Percentiles rank a stretch among this genome's conserved stretches.
Conservation (phyloP, 352 stramenopile species). For the Phytophthora agathidicida region DNA sequence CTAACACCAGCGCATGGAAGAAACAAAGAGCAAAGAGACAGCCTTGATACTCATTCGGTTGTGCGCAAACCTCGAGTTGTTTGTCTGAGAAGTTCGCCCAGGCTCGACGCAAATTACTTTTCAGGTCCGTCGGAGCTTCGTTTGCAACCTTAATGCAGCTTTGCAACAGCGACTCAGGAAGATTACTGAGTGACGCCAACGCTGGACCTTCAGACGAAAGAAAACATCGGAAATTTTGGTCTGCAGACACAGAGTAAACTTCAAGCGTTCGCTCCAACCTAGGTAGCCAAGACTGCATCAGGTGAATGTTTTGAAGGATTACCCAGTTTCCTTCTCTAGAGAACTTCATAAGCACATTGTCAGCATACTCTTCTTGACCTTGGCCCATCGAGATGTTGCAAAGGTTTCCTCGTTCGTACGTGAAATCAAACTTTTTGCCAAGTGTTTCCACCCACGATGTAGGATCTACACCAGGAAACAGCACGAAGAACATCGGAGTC, state of each 20-base stretch:
- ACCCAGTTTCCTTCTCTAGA: constrained; percentile 87
- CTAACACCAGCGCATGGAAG: constrained; percentile 94
- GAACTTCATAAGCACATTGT: constrained; percentile 72
- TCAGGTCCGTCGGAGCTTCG: constrained; percentile 80
- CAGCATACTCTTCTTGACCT: constrained; percentile 80
- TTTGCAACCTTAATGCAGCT: constrained; percentile 90
- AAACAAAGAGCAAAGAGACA: constrained; percentile 95
- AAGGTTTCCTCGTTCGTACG: constrained; percentile 77
- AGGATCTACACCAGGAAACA: constrained; percentile 92
- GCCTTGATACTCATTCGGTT: constrained; percentile 89
- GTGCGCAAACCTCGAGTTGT: constrained; percentile 66
- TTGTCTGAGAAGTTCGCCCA: constrained; percentile 85
- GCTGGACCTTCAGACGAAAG: constrained; percentile 92
- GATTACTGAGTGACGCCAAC: constrained; percentile 85
- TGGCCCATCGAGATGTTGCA: constrained; percentile 91
- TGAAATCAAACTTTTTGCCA: constrained; percentile 83
- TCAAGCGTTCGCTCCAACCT: constrained; percentile 83
- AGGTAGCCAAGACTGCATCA: constrained; percentile 92
- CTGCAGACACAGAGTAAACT: constrained; percentile 79
- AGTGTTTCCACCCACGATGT: constrained; percentile 86
- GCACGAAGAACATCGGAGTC: constrained; percentile 93
- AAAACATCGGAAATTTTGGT: constrained; percentile 95
- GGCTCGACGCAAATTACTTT: constrained; percentile 81
- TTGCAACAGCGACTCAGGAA: constrained; percentile 86
- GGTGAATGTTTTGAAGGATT: constrained; percentile 92